phyloP scores from a whole-genome alignment of 345 rosid genomes.

The thale cress (Arabidopsis thaliana) region TAIR10.1 NC_003071.7:7802001-7802500 shows the following conservation, averaged over 20 bases:
- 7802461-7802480: conserved; percentile 34
- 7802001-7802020: not conserved
- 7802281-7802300: conserved; percentile 20
- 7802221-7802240: conserved; percentile 71
- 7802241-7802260: conserved; percentile 12
- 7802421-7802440: not conserved
- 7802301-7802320: conserved; percentile 3
- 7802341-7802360: conserved; percentile 12
- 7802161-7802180: conserved; percentile 63
- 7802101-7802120: not conserved
- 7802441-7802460: conserved; percentile 6
- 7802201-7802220: conserved; percentile 97
- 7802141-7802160: not conserved
- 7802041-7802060: conserved; percentile 8
- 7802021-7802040: not conserved
- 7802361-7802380: conserved; percentile 14
- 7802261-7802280: conserved; percentile 28
- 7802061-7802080: conserved; percentile 7
- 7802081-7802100: not conserved
- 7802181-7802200: conserved; percentile 82
- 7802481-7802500: conserved; percentile 27
- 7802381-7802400: conserved; percentile 8
- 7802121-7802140: not conserved
- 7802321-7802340: conserved; percentile 36
- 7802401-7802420: not conserved